phyloP scores from a whole-genome alignment of 2,329 filamentous ascomycete genomes.

The Exophiala xenobiotica region DNA sequence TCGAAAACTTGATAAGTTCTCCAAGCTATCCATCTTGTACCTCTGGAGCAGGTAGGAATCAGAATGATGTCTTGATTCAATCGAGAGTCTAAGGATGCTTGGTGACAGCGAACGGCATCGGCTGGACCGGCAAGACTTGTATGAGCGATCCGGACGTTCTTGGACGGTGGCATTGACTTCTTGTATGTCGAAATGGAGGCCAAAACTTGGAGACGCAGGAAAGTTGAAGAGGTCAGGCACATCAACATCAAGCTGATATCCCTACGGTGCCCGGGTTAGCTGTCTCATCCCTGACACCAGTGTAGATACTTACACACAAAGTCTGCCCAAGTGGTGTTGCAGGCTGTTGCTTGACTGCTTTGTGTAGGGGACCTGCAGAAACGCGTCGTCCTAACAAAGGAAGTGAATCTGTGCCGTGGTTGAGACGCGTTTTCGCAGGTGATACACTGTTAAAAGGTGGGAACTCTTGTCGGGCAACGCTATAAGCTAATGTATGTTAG shows the following conservation, averaged over 20 bases:
- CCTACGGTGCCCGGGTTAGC: background rate
- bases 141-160: background rate
- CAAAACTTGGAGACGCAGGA: constrained; percentile 5
- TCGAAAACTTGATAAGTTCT: background rate
- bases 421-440: background rate
- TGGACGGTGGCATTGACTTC: background rate
- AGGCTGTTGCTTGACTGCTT: background rate
- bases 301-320: background rate
- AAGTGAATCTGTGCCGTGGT: background rate
- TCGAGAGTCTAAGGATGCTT: constrained; percentile 1
- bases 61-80: constrained; percentile 17
- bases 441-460: too few relatives aligned
- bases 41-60: constrained; percentile 15
- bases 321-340: background rate
- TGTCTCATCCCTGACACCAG: background rate
- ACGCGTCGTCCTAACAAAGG: background rate
- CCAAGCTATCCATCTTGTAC: constrained; percentile 2
- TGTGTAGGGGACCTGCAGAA: background rate
- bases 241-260: background rate
- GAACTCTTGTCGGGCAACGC: too few relatives aligned
- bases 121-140: background rate
- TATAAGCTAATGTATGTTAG: too few relatives aligned
- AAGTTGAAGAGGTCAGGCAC: background rate
- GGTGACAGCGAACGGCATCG: constrained; percentile 5
- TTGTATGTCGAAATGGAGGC: constrained; percentile 5